Conservation (phyloP, 75 land plant genomes). For the Larix kaempferi region DNA sequence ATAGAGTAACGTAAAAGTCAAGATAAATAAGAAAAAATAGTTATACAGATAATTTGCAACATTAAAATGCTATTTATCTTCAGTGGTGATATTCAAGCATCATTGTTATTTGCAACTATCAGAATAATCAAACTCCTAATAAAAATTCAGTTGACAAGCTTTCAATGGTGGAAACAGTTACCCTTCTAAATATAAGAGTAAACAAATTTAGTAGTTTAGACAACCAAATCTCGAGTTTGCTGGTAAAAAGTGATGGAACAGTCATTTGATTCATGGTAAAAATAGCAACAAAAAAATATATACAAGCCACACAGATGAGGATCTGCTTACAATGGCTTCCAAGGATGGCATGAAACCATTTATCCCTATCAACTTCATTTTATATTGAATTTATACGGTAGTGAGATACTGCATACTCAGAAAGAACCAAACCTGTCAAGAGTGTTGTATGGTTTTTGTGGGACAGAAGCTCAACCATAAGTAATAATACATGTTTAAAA, state of each 20-base stretch:
- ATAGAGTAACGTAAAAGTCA: background rate
- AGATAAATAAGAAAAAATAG: no score
- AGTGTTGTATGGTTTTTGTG: no score
- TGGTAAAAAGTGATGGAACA: background rate
- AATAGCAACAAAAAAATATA: background rate
- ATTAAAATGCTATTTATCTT: no score
- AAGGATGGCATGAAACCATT: background rate
- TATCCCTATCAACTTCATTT: background rate
- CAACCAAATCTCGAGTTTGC: background rate
- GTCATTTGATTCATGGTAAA: background rate
- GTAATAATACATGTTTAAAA: background rate
- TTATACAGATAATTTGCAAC: no score
- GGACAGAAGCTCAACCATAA: no score
- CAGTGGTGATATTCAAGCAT: background rate
- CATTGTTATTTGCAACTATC: background rate
- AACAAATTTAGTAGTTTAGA: no score
- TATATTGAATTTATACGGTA: background rate
- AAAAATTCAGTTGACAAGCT: background rate
- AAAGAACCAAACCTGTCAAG: background rate
- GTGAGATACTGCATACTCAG: background rate
- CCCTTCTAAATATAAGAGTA: background rate
- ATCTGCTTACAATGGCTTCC: background rate
- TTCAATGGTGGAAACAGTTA: background rate
- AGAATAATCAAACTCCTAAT: background rate
- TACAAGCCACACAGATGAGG: background rate